Percentiles rank a stretch among this genome's conserved stretches.
phyloP scores from a whole-genome alignment of 768 basidiomycete species.

The Rhodocollybia butyracea region DNA sequence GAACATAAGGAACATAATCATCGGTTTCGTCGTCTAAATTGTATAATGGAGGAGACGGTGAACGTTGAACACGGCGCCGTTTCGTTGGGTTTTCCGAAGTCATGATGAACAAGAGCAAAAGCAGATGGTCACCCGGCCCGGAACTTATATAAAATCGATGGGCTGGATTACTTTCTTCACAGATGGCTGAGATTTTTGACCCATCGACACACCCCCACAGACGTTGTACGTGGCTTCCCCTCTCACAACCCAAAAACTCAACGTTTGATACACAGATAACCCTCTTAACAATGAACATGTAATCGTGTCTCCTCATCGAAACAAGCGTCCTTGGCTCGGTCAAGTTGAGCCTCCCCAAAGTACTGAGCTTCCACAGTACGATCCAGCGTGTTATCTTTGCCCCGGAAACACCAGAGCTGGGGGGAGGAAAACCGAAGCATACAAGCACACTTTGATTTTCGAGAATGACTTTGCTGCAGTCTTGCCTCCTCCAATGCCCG shows the following conservation, averaged over 20 bases:
- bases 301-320: conserved; percentile 88
- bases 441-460: conserved; percentile 67
- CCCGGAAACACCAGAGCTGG: conserved; percentile 77
- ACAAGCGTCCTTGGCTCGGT: conserved; percentile 88
- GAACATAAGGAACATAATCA: conserved; percentile 80
- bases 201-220: conserved; percentile 66
- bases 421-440: conserved; percentile 66
- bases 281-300: conserved; percentile 75
- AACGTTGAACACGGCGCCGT: conserved; percentile 50
- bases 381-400: conserved; percentile 81
- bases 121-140: neutral
- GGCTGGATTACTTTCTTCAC: neutral
- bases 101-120: neutral
- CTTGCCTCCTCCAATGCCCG: conserved; percentile 58
- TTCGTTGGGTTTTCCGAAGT: conserved; percentile 35
- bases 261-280: conserved; percentile 51
- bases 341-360: conserved; percentile 69
- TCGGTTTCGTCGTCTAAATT: conserved; percentile 63
- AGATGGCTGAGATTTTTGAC: conserved; percentile 45
- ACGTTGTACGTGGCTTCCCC: conserved; percentile 45
- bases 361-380: conserved; percentile 55
- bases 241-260: neutral
- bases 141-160: neutral
- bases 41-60: conserved; percentile 57
- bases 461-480: conserved; percentile 85